These are phyloP conservation scores for Zymoseptoria crescenta DNA, from an alignment of 2,329 filamentous ascomycete genomes.

Conservation along the genomic window DNA sequence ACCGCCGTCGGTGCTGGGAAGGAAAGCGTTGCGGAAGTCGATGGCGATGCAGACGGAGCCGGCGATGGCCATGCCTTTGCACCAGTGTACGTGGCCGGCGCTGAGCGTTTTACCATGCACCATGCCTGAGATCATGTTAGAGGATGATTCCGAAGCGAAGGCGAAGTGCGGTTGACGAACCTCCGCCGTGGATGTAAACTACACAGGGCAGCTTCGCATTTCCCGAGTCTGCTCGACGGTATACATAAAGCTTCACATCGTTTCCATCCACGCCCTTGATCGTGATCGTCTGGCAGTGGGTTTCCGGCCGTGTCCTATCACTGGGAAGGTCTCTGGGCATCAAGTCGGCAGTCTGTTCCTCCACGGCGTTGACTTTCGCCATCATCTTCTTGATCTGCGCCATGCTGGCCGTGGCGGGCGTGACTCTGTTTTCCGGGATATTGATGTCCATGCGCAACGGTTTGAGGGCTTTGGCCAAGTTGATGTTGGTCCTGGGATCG, in stretches of 20 bases:
- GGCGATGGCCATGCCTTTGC: constrained; percentile 18
- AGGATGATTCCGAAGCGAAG: neutral
- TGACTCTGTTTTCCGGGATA: constrained; percentile 5
- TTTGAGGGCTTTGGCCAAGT: constrained; percentile 13
- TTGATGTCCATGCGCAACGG: constrained; percentile 16
- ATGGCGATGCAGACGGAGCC: constrained; percentile 22
- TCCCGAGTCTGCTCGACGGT: constrained; percentile 7
- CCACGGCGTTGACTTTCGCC: neutral
- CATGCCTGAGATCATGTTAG: constrained; percentile 12
- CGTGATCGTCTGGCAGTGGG: constrained; percentile 6
- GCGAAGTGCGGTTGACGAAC: neutral
- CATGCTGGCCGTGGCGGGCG: constrained; percentile 4
- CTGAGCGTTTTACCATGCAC: constrained; percentile 14
- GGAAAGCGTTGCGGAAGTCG: constrained; percentile 28
- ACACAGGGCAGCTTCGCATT: constrained; percentile 17
- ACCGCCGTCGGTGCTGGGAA: neutral
- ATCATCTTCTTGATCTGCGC: constrained; percentile 12
- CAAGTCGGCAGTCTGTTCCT: neutral
- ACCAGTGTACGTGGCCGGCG: constrained; percentile 22
- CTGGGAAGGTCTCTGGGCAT: constrained; percentile 54
- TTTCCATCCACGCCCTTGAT: constrained; percentile 19
- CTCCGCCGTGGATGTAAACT: constrained; percentile 25
- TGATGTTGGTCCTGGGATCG: constrained; percentile 20
- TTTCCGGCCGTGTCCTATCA: constrained; percentile 12
- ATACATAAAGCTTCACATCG: constrained; percentile 19